A percentile compares a stretch with the other conserved stretches of the same genome.
Conservation (phyloP, 2,329 filamentous ascomycete species). For the Sporothrix euskadiensis region DNA sequence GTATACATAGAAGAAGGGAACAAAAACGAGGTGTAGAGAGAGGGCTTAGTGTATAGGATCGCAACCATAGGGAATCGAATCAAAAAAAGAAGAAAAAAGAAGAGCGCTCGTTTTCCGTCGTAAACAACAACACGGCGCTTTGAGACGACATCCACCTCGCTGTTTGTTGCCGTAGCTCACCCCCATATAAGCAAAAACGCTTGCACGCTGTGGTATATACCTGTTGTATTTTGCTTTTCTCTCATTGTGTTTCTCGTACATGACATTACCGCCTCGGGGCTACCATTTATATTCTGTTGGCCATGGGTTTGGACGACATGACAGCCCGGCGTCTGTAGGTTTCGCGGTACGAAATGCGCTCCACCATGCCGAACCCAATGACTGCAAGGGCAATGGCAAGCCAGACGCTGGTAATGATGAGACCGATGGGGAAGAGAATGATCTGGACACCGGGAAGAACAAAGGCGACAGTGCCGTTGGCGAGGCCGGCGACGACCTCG, state of each 20-base stretch:
- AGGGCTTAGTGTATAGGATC: background rate
- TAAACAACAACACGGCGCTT: background rate
- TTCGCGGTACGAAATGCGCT: slow-evolving; percentile 66
- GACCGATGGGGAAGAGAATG: slow-evolving; percentile 68
- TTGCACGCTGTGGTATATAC: slow-evolving; percentile 18
- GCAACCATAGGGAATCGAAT: background rate
- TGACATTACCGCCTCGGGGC: background rate
- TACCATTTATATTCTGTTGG: slow-evolving; percentile 37
- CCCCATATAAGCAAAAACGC: background rate
- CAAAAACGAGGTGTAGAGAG: background rate
- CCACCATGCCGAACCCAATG: slow-evolving; percentile 65
- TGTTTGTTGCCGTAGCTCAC: background rate
- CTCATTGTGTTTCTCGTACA: background rate
- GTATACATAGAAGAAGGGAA: slow-evolving; percentile 18
- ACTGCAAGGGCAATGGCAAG: slow-evolving; percentile 55
- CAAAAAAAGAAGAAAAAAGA: background rate
- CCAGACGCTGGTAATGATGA: slow-evolving; percentile 68
- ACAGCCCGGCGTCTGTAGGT: slow-evolving; percentile 58
- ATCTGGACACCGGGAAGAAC: slow-evolving; percentile 68
- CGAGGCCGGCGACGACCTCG: slow-evolving; percentile 47
- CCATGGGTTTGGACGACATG: slow-evolving; percentile 42
- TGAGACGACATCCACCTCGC: background rate
- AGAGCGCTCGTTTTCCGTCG: background rate
- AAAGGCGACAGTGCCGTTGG: slow-evolving; percentile 61
- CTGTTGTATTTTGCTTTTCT: background rate